Evolutionary conservation across 192 early-diverging fungal genomes (phyloP), one percentile per base, ranked within the genome.

Genomic region (Entomortierella parvispora): DNA sequence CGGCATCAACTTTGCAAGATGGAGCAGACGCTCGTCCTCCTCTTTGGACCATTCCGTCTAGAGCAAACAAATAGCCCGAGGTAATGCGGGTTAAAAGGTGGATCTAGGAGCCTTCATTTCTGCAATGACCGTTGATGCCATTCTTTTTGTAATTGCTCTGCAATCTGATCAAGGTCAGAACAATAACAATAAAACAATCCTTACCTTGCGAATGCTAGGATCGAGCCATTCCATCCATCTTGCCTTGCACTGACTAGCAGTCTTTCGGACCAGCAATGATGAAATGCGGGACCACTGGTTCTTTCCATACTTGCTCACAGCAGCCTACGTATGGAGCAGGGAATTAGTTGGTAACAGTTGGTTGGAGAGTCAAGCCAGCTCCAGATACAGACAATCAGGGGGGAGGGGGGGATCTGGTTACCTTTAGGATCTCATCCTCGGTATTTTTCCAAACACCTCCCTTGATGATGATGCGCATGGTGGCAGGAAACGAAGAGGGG

Each of bases 391-490:
- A 46, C 28, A 55, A 55, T 55, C 28, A 55, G n/a, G n/a, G n/a
- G n/a, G n/a, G 15, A 37, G 7, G 4, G 12, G 17, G 31, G 2
- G 4, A 51, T 37, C 26, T 5, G 23, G 31, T 48, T 54, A 88
- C 93, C 81, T 92, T 97, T 71, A 97, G 90, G 72, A 96, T 93
- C 82, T 97, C 95, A 88, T 98, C 97, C 85, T 99, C 97, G 31
- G 96, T 97, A 86, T 99, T 99, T 75, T 97, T 97, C 97, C 97
- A 99, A 68, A 97, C 93, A 47, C 97, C 97, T 42, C 97, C 97
- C 68, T 95, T 94, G 68, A 95, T 85, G 48, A 90, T 84, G 32
- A 88, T 81, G 60, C 81, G 83, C 85, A 87, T 87, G 65, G 33
- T 60, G 48, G 32, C 34, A 20, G n/a, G 32, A 22, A 5, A 18